Percentiles rank a stretch among this genome's conserved stretches.
phyloP scores from a whole-genome alignment of 2,329 filamentous ascomycete species.

The Colletotrichum endophyticum region DNA sequence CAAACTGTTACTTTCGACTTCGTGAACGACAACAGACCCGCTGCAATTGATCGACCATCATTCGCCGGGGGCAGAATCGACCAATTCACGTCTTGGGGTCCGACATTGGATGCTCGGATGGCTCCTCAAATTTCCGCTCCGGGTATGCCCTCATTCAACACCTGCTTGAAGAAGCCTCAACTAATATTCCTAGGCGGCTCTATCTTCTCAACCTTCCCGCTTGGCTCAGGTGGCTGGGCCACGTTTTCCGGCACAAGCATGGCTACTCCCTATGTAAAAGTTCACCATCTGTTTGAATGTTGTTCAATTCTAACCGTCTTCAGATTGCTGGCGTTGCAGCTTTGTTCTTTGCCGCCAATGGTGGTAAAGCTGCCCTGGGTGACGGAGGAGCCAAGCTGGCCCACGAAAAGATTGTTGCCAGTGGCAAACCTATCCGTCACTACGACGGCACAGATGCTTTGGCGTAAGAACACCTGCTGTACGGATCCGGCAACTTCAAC shows the following conservation, averaged over 20 bases:
- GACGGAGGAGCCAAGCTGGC: slow-evolving; percentile 25
- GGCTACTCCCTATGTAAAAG: slow-evolving; percentile 42
- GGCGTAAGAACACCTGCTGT: background rate
- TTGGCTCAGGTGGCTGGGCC: slow-evolving; percentile 13
- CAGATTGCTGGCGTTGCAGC: slow-evolving; percentile 44
- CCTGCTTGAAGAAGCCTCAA: background rate
- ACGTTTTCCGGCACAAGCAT: slow-evolving; percentile 48
- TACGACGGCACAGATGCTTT: slow-evolving; percentile 21
- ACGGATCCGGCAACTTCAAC: background rate
- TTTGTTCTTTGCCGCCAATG: slow-evolving; percentile 35
- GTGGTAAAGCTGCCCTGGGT: slow-evolving; percentile 1
- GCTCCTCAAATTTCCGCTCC: slow-evolving; percentile 61
- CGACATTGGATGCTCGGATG: slow-evolving; percentile 61
- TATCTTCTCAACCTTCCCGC: background rate
- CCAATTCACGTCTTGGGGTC: slow-evolving; percentile 62
- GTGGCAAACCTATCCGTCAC: background rate
- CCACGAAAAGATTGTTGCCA: slow-evolving; percentile 25
- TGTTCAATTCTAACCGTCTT: background rate
- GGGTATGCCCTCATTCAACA: slow-evolving; percentile 32
- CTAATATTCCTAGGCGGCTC: background rate
- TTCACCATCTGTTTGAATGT: background rate
- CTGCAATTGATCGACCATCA: background rate
- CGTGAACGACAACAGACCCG: background rate
- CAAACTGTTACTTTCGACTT: background rate
- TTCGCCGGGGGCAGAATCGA: slow-evolving; percentile 29